phyloP scores from a whole-genome alignment of 192 early-diverging fungal species.

The Podila epigama region DNA sequence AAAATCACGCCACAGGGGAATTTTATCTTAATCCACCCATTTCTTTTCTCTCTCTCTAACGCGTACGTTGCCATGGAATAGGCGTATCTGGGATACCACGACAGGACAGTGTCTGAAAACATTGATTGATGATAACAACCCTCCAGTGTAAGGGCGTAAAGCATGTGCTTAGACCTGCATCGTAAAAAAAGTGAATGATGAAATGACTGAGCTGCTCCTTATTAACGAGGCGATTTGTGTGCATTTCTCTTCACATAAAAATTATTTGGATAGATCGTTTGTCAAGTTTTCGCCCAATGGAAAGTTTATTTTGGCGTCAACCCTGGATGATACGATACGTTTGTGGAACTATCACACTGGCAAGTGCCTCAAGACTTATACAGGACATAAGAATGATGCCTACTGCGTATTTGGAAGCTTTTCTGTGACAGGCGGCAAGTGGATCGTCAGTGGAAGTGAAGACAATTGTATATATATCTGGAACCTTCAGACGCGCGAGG shows the following conservation, averaged over 20 bases:
- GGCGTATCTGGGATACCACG: constrained; percentile 98
- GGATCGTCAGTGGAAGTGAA: constrained; percentile 97
- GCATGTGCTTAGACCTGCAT: too few relatives aligned
- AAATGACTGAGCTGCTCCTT: too few relatives aligned
- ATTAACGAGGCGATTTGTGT: not conserved
- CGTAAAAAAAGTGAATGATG: too few relatives aligned
- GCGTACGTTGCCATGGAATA: constrained; percentile 31
- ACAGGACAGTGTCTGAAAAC: constrained; percentile 99
- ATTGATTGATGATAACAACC: constrained; percentile 94
- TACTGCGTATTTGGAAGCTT: constrained; percentile 97
- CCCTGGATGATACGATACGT: constrained; percentile 91
- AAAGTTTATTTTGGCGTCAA: constrained; percentile 96
- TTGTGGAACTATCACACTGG: constrained; percentile 95
- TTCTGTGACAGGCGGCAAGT: constrained; percentile 90
- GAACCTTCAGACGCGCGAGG: constrained; percentile 95
- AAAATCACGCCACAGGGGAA: not conserved
- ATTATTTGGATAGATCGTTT: constrained; percentile 68
- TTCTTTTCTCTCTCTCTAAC: not conserved
- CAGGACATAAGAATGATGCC: constrained; percentile 88
- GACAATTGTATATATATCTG: constrained; percentile 96
- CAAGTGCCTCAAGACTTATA: constrained; percentile 96
- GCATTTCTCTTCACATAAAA: not conserved
- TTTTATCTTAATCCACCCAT: not conserved
- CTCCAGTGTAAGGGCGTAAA: constrained; percentile 76
- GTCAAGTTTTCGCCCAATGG: constrained; percentile 99